phyloP scores from a whole-genome alignment of 495 filamentous ascomycete species.

The Tuber aestivum region DNA sequence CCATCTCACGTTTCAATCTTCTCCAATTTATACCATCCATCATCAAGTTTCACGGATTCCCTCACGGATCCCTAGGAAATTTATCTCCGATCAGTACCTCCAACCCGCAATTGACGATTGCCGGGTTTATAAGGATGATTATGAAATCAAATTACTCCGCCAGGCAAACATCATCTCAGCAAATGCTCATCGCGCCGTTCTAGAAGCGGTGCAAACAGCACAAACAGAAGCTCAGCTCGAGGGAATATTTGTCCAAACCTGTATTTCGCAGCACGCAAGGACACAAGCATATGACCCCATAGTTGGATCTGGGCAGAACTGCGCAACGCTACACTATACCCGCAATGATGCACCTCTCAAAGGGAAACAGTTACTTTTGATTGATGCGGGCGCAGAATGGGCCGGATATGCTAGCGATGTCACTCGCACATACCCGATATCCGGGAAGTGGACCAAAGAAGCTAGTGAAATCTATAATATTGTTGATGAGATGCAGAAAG shows the following conservation, averaged over 20 bases:
- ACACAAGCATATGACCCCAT: slow-evolving; percentile 84
- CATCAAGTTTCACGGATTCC: slow-evolving; percentile 30
- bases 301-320: slow-evolving; percentile 69
- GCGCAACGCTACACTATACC: slow-evolving; percentile 77
- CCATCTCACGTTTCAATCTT: slow-evolving; percentile 22
- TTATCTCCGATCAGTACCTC: slow-evolving; percentile 49
- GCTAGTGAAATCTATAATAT: slow-evolving; percentile 63
- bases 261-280: slow-evolving; percentile 63
- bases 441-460: slow-evolving; percentile 59
- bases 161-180: slow-evolving; percentile 71
- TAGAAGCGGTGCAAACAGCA: slow-evolving; percentile 55
- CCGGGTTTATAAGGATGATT: slow-evolving; percentile 69
- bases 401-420: slow-evolving; percentile 85
- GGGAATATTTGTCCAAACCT: slow-evolving; percentile 64
- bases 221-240: slow-evolving; percentile 78
- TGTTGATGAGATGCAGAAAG: slow-evolving; percentile 76
- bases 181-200: slow-evolving; percentile 63
- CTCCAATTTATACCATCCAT: slow-evolving; percentile 39
- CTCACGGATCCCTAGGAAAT: slow-evolving; percentile 14
- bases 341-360: slow-evolving; percentile 66
- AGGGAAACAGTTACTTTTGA: slow-evolving; percentile 63
- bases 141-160: slow-evolving; percentile 73
- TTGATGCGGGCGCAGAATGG: slow-evolving; percentile 84
- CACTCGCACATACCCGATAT: slow-evolving; percentile 77
- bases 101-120: slow-evolving; percentile 63